Evolutionary conservation across 768 basidiomycete genomes (phyloP), one percentile per base, ranked within the genome.

Genomic region (Phanerochaete carnosa): DNA sequence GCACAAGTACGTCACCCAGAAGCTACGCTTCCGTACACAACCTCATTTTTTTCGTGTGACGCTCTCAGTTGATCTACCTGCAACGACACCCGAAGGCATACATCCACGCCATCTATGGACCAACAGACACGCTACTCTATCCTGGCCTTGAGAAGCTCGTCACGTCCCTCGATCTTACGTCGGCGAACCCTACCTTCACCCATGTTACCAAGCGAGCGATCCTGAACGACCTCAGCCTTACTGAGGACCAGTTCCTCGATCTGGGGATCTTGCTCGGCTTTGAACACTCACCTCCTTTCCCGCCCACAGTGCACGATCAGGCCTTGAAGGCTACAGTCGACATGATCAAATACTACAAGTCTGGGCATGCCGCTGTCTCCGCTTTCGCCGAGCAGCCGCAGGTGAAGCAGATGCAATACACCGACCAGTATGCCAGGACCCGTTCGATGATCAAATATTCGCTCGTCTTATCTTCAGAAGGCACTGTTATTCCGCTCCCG

Each of bases 161-260:
- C 72, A 93, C 90, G 51, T 84, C 87, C 32, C 79, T 98, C 68
- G 91, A 98, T 75, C 85, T 96, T 62, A 73, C 81, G 55, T 80
- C 86, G 30, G 61, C 80, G 45, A 79, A 77, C 45, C 89, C 91
- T 1, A 81, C 88, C 1, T 95, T 98, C 77, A 87, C 88, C 15
- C 97, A 83, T 73, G 84, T 89, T 23, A 90, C 93, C 50, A 98
- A 98, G 72, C 83, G 86, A 30, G 71, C 76, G 26, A 79, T 98
- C 64, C 79, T 97, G 60, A 76, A 69, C 22, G 86, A 88, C 61
- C 77, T 90, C 43, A 80, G 75, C 8, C 79, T 98, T 46, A 78
- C 73, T 46, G 88, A 94, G 66, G 95, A 97, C 70, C 95, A 97
- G 70, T 96, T 98, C 76, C 86, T 98, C 65, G 97, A 99, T 73